Conservation (phyloP, 169 alveolate genomes). For the Plasmodium inui region DNA sequence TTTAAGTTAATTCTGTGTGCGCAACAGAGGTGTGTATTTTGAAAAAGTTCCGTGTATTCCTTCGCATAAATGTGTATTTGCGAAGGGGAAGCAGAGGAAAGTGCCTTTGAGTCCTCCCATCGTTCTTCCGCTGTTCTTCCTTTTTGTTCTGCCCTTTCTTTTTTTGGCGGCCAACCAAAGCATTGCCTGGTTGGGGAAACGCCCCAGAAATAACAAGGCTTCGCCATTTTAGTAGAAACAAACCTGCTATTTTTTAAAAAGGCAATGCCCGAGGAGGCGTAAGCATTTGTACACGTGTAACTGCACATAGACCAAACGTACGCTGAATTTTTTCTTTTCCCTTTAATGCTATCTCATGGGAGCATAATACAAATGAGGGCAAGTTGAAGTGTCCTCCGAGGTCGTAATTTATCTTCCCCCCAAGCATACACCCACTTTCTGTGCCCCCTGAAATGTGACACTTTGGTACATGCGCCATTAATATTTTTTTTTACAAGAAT, state of each 20-base stretch:
- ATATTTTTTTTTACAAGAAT: neutral
- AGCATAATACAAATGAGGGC: neutral
- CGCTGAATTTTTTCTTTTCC: neutral
- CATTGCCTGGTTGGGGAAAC: neutral
- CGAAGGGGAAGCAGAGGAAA: neutral
- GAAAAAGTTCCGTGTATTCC: constrained; percentile 7
- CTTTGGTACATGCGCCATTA: neutral
- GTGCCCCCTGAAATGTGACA: neutral
- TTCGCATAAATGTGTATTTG: neutral
- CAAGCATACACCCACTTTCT: neutral
- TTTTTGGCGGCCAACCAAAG: neutral
- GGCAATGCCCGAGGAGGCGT: neutral
- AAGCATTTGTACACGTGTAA: neutral
- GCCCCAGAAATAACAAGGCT: neutral
- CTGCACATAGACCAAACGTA: neutral
- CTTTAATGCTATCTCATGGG: neutral
- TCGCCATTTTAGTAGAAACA: neutral
- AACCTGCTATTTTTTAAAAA: constrained; percentile 8
- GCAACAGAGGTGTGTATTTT: constrained; percentile 7
- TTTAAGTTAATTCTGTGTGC: constrained; percentile 15
- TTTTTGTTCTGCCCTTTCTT: neutral
- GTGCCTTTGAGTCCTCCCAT: neutral
- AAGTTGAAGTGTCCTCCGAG: neutral
- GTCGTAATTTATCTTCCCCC: neutral
- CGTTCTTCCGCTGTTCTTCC: neutral